Evolutionary conservation across 228 moss, liverwort and hornwort genomes (phyloP).

Genomic region (Sphagnum fallax): DNA sequence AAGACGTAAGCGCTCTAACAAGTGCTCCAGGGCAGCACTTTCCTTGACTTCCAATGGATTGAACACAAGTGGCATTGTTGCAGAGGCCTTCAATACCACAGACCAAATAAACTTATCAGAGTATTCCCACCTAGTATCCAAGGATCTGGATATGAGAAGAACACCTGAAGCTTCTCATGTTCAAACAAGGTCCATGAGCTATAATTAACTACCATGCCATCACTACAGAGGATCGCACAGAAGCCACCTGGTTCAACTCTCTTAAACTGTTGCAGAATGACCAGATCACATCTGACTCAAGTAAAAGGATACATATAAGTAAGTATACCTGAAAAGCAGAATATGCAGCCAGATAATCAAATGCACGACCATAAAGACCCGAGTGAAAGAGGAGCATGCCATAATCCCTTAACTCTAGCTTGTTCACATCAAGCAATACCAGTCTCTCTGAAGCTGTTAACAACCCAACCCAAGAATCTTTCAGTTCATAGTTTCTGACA

Average conservation of each 20-base stretch:
- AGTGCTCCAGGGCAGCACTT: conserved; percentile 45
- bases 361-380: conserved; percentile 68
- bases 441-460: conserved; percentile 84
- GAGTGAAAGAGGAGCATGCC: conserved; percentile 84
- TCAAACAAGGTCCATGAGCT: no score
- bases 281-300: no score
- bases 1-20: conserved; percentile 73
- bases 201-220: no score
- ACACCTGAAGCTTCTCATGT: no score
- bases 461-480: no score
- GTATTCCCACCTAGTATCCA: no score
- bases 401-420: conserved; percentile 71
- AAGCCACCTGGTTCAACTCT: no score
- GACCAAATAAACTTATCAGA: not conserved
- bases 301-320: no score
- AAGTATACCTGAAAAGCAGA: conserved; percentile 24
- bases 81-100: conserved; percentile 24
- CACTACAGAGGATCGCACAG: no score
- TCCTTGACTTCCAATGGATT: conserved; percentile 54
- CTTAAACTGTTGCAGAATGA: no score
- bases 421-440: conserved; percentile 70
- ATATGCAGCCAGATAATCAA: conserved; percentile 56
- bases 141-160: no score
- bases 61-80: conserved; percentile 19
- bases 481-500: not conserved